Base-by-base conservation (phyloP, 1,284 basidiomycete genomes). In the Moniliophthora roreri region DNA sequence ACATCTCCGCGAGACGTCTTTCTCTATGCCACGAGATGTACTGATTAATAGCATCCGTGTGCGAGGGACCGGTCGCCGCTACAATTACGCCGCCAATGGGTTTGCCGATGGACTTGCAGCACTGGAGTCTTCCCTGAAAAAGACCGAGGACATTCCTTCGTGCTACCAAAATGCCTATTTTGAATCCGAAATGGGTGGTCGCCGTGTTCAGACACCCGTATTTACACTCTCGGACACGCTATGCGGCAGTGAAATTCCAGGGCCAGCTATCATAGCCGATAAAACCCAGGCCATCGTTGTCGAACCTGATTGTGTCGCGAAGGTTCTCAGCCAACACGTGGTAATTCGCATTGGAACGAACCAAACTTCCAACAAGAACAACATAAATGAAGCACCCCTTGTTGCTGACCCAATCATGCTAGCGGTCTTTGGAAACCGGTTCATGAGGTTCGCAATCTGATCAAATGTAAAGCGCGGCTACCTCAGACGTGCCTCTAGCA, bases 281-380 rank as follows among this genome's bases (percentile, higher is more conserved):
- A 73, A 81, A 54, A 87, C 85, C 13, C 84, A 86, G 68, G 86
- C 84, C 10, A 81, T 85, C 52, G 73, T 84, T 23, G 62, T 85
- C 7, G 71, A 78, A 41, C 78, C 78, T 0, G 72, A 69, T 0
- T 48, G 50, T 37, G 21, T 37, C 24, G 54, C 54, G 11, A 47
- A 23, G 38, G 39, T 48, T 15, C 38, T 55, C n/a, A 51, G 37
- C 16, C 20, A 52, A 18, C 50, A 52, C 44, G 50, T 51, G 10
- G 28, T 55, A 10, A 55, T 51, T 34, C 44, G 50, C 15, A 36
- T 52, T 48, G 54, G 50, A 21, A 47, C 34, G 13, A 24, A 37
- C 15, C 18, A n/a, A 4, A 26, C 15, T 13, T n/a, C 21, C 5
- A 32, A 41, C 32, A 28, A 38, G 20, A 50, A 38, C 13, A 15